These are phyloP conservation scores for Bonia amplexicaulis DNA, from an alignment of 176 grass and related monocot genomes.

Conservation along the genomic window DNA sequence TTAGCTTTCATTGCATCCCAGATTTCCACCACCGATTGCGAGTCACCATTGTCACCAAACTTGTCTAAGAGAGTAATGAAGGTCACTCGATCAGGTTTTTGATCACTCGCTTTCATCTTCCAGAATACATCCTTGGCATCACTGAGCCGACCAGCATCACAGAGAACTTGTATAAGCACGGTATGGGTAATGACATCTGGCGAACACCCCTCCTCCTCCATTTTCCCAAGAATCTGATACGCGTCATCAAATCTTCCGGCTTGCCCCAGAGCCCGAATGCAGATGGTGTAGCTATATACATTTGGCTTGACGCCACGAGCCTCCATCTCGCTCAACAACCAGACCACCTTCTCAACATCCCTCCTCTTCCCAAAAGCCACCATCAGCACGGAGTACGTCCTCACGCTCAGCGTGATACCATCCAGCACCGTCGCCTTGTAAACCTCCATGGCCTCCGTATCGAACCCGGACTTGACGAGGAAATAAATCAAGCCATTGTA, in stretches of 20 bases:
- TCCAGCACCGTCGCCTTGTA: slow-evolving; percentile 59
- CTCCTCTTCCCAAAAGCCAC: slow-evolving; percentile 60
- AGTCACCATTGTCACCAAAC: slow-evolving; percentile 69
- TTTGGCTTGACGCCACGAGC: slow-evolving; percentile 65
- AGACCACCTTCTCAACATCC: slow-evolving; percentile 51
- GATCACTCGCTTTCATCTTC: slow-evolving; percentile 72
- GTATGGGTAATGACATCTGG: slow-evolving; percentile 80
- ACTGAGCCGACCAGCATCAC: slow-evolving; percentile 50
- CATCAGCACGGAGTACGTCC: slow-evolving; percentile 86
- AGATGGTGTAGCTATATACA: slow-evolving; percentile 95
- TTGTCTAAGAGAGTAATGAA: slow-evolving; percentile 86
- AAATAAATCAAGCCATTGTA: slow-evolving; percentile 87
- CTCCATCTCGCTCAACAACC: slow-evolving; percentile 71
- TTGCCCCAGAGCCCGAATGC: slow-evolving; percentile 74
- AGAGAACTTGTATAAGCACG: slow-evolving; percentile 72
- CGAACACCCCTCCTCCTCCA: slow-evolving; percentile 66
- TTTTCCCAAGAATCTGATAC: slow-evolving; percentile 48
- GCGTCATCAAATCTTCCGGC: slow-evolving; percentile 54
- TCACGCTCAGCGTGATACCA: slow-evolving; percentile 40
- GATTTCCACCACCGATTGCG: slow-evolving; percentile 51
- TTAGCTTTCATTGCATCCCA: slow-evolving; percentile 73
- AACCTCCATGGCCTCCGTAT: slow-evolving; percentile 62
- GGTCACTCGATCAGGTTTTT: slow-evolving; percentile 78
- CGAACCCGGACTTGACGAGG: slow-evolving; percentile 60
- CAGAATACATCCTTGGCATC: slow-evolving; percentile 81